A percentile compares a stretch with the other conserved stretches of the same genome.
Conservation (phyloP, 2,329 filamentous ascomycete species). For the Sclerotiophoma versabilis region DNA sequence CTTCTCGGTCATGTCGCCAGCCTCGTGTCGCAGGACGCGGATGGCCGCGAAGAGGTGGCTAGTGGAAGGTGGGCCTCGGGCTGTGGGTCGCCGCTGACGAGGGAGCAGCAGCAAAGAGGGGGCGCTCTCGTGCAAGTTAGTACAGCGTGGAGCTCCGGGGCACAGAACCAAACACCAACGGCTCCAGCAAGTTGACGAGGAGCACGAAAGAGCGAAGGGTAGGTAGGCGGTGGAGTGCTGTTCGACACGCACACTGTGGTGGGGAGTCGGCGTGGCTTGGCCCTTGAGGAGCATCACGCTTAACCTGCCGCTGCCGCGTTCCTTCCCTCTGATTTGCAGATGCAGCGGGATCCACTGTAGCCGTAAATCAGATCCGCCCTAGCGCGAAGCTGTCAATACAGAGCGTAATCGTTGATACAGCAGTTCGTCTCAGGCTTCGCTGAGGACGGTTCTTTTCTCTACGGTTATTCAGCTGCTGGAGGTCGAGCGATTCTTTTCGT, state of each 20-base stretch:
- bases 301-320: constrained; percentile 14
- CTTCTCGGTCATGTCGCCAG: constrained; percentile 19
- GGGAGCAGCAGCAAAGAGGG: constrained; percentile 15
- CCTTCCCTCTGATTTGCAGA: constrained; percentile 7
- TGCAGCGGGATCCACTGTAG: constrained; percentile 6
- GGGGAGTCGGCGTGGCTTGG: constrained; percentile 8
- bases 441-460: not conserved
- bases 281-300: constrained; percentile 7
- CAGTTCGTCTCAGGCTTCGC: not conserved
- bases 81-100: constrained; percentile 18
- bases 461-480: not conserved
- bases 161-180: not conserved
- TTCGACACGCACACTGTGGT: constrained; percentile 12
- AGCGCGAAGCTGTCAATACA: not conserved
- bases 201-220: constrained; percentile 6
- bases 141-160: not conserved
- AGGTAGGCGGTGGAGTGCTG: constrained; percentile 13
- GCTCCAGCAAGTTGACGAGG: not conserved
- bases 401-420: not conserved
- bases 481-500: not conserved
- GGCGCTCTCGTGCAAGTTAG: not conserved
- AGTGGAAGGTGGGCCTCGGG: constrained; percentile 10
- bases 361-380: constrained; percentile 1
- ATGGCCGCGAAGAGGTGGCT: constrained; percentile 14
- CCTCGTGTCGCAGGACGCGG: constrained; percentile 15